These are phyloP conservation scores for Micromonas pusilla DNA, from an alignment of 139 green algal genomes.

Conservation along the genomic window DNA sequence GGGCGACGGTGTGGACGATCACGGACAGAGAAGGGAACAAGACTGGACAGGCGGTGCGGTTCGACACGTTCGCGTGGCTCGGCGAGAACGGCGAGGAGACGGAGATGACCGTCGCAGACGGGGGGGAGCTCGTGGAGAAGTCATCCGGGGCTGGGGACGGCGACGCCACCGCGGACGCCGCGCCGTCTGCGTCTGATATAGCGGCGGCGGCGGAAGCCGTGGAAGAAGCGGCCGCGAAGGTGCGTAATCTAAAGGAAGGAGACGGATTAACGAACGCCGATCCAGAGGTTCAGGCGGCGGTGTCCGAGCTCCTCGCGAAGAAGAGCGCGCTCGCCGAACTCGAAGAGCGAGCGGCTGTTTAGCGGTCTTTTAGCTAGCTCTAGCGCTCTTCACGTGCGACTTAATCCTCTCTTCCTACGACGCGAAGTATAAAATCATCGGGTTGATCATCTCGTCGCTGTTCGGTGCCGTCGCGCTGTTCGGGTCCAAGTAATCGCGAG, in stretches of 20 bases:
- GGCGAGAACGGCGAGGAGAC: neutral
- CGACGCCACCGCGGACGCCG: neutral
- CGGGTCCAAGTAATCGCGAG: too few species aligned
- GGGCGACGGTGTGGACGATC: conserved; percentile 18
- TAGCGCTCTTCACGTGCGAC: too few species aligned
- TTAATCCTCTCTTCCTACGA: too few species aligned
- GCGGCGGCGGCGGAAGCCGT: neutral
- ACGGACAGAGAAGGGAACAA: conserved; percentile 2
- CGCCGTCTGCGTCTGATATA: neutral
- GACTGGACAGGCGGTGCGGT: conserved; percentile 7
- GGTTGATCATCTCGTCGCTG: too few species aligned
- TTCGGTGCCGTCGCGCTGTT: too few species aligned
- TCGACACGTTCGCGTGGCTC: neutral
- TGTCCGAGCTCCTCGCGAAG: neutral
- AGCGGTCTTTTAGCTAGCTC: too few species aligned
- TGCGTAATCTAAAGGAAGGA: neutral
- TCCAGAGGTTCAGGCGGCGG: neutral
- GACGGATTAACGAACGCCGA: neutral
- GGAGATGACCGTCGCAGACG: neutral
- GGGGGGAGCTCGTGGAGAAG: neutral
- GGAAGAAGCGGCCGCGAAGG: neutral
- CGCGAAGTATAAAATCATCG: too few species aligned
- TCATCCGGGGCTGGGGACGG: neutral
- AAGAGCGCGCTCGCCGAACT: neutral
- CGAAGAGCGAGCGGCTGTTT: too few species aligned